Base-by-base conservation (phyloP, 148 eudicot genomes). In the Rhododendron henanense region DNA sequence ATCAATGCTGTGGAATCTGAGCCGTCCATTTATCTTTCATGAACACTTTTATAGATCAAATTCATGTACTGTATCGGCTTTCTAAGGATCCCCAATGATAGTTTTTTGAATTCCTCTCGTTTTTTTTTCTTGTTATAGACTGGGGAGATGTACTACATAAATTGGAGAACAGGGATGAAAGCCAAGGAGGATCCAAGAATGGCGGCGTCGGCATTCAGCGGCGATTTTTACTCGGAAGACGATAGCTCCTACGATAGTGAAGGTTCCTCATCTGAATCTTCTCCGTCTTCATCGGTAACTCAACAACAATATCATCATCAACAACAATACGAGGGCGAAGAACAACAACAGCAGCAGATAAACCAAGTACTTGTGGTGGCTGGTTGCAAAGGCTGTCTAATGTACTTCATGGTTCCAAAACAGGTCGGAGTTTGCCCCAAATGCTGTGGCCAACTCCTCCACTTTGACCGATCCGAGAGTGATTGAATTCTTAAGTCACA, bases 391-490 rank as follows among this genome's bases (percentile, higher is more conserved):
- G 91, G 92, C 77, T 96, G 99, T 79, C 88, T 95, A 18, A 96
- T 96, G 99, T 96, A 96, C 88, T 93, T 91, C 92, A 96, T 96
- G 99, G 94, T 96, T 80, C 96, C 97, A 23, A 96, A 95, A 88
- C 95, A 91, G 74, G 92, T 84, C 2, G 86, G 89, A 15, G 88
- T 89, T 79, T 96, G 99, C 90, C 96, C 97, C 87, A 96, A 95
- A 92, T 96, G 99, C 87, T 88, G 86, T 71, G 98, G 94, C 87
- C 96, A 93, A 84, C 98, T 96, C 84, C 93, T 96, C 81, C 97
- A 94, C 91, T 95, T 96, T 88, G 90, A 92, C 81, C 90, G 93
- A 78, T 84, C 91, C 50, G 85, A 88, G 25, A 88, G 85, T 88
- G 87, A 78, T 84, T 88, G 39, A 71, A 71, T 86, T 41, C 75